A percentile compares a stretch with the other conserved stretches of the same genome.
These are phyloP conservation scores for Mycena sp. DNA, from an alignment of 1,284 basidiomycete species.

Conservation along the genomic window DNA sequence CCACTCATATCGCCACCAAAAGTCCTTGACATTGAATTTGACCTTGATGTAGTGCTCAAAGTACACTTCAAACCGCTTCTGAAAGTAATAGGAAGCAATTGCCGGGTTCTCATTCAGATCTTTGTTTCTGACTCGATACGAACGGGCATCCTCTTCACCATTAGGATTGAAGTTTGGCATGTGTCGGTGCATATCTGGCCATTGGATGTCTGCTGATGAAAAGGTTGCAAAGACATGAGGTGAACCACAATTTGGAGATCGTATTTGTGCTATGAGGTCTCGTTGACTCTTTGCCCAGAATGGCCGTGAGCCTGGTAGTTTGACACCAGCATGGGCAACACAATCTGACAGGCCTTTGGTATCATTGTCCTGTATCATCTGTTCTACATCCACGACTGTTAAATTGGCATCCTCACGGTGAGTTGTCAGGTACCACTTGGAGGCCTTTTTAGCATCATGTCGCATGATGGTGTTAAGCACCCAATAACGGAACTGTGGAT, in stretches of 20 bases:
- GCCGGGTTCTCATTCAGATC: slow-evolving; percentile 25
- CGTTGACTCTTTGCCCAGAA: slow-evolving; percentile 19
- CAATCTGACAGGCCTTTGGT: slow-evolving; percentile 18
- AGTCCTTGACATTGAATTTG: slow-evolving; percentile 32
- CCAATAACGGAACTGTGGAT: slow-evolving; percentile 22
- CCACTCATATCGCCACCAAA: slow-evolving; percentile 35
- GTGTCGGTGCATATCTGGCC: slow-evolving; percentile 30
- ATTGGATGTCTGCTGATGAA: slow-evolving; percentile 26
- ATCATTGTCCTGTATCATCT: slow-evolving; percentile 14
- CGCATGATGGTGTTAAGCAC: slow-evolving; percentile 18
- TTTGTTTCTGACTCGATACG: slow-evolving; percentile 10
- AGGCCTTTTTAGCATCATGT: slow-evolving; percentile 14
- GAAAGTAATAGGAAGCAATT: slow-evolving; percentile 24
- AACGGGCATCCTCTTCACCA: slow-evolving; percentile 9
- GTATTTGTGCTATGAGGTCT: slow-evolving; percentile 12
- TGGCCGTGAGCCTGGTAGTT: slow-evolving; percentile 9
- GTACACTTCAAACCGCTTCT: slow-evolving; percentile 21
- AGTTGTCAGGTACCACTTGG: slow-evolving; percentile 14
- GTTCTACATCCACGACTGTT: background rate
- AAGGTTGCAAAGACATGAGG: slow-evolving; percentile 16
- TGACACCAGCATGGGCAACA: slow-evolving; percentile 9
- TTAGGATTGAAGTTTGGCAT: slow-evolving; percentile 18
- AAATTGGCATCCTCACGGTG: slow-evolving; percentile 1
- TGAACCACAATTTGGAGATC: slow-evolving; percentile 8
- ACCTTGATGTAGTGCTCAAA: slow-evolving; percentile 20